Base-by-base conservation (phyloP, 2,329 filamentous ascomycete genomes). In the Aureobasidium sp. region DNA sequence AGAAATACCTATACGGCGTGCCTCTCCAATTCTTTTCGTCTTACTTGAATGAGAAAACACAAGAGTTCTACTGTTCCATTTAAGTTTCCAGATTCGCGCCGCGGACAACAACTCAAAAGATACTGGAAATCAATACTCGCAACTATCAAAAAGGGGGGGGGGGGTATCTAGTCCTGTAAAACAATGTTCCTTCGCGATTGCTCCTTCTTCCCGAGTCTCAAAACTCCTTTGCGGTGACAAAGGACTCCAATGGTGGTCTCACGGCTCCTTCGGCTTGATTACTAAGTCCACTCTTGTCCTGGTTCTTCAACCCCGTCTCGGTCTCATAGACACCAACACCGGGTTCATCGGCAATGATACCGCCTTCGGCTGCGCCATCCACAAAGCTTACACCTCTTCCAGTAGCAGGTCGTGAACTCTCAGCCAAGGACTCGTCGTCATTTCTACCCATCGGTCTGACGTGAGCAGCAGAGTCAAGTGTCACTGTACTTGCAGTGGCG, bases 401-500 rank as follows among this genome's bases (percentile, higher is more conserved):
- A 15, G 53, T 57, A 33, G 33, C 14, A 9, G 53, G 53, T 35
- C 53, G 3, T 2, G 53, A 45, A n/a, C 27, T 39, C 17, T 24
- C 42, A 6, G 31, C 39, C 19, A 37, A 3, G 14, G 54, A 52
- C 2, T 33, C 37, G 40, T 66, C 63, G 24, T 63, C 64, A 7
- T 44, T 33, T 1, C 49, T 64, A n/a, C 58, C 52, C 60, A 54
- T 62, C 12, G 62, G 54, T 14, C 62, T 57, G 5, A 64, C 61
- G 15, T 60, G 67, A 9, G 60, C 61, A 14, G 70, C 62, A 64
- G 76, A 78, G 31, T 73, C 72, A 22, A 91, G 73, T 0, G 88
- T 90, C 58, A 87, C 75, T 81, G 88, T 90, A 74, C 87, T 90
- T 0, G 86, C 86, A 19, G 84, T 88, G 4, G 84, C 81, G 1